These are phyloP conservation scores for Tricholoma flavovirens DNA, from an alignment of 768 basidiomycete species.

Conservation along the genomic window DNA sequence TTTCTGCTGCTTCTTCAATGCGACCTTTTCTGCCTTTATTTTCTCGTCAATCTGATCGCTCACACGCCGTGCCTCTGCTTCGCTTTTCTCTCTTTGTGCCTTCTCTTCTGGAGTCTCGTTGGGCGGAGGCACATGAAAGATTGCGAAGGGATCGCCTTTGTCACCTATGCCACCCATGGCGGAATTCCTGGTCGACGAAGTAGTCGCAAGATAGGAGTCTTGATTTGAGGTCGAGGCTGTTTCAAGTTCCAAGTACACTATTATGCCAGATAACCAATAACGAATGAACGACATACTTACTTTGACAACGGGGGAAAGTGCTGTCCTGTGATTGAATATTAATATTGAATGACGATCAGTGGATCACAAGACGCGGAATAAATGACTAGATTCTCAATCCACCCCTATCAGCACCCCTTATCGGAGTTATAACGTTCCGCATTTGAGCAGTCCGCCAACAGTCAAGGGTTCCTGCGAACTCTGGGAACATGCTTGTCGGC, in stretches of 20 bases:
- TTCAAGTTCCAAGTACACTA: background rate
- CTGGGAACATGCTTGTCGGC: too few relatives aligned
- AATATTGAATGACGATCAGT: background rate
- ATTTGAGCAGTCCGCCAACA: too few relatives aligned
- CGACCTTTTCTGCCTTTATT: constrained; percentile 38
- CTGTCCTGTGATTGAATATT: background rate
- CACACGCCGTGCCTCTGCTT: constrained; percentile 52
- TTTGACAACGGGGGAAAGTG: background rate
- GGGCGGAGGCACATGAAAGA: constrained; percentile 52
- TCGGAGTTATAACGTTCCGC: too few relatives aligned
- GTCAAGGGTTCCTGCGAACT: too few relatives aligned
- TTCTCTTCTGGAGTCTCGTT: constrained; percentile 48
- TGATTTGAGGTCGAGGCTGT: background rate
- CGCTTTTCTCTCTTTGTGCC: constrained; percentile 35
- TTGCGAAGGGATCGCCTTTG: constrained; percentile 58
- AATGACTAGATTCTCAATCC: background rate
- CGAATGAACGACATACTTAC: background rate
- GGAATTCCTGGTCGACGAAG: background rate
- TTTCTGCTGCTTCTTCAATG: constrained; percentile 38
- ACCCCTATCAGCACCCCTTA: too few relatives aligned
- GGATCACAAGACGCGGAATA: background rate
- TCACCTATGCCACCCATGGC: constrained; percentile 2
- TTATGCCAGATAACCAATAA: background rate
- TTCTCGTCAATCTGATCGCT: constrained; percentile 58
- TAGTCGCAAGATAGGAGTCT: background rate